Base-by-base conservation (phyloP, 1,284 basidiomycete species). In the Marasmius fiardii region DNA sequence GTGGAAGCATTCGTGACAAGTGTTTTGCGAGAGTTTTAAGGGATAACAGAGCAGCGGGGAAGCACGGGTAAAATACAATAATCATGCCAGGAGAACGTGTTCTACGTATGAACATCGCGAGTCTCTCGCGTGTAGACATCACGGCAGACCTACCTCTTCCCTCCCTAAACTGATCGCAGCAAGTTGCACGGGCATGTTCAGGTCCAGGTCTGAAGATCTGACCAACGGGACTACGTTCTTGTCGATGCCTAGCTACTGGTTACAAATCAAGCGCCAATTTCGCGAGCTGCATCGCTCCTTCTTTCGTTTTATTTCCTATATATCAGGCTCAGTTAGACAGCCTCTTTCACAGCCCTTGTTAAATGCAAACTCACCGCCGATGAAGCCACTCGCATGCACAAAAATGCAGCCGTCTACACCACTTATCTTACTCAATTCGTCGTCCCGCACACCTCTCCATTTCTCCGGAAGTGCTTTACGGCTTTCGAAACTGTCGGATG, bases 351-450 rank as follows among this genome's bases (percentile, higher is more conserved):
- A 44, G 14, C 39, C 23, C 14, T 21, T 12, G 11, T 14, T 6
- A 16, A 31, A n/a, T 11, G 6, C 28, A 39, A 20, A 73, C 86
- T 65, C 60, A 84, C 93, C 94, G 65, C 95, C 97, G 65, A 95
- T 98, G 69, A 99, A 99, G 2, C 96, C 96, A 57, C 88, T 90
- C 1, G 94, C 92, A 73, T 99, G 96, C 26, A 95, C 88, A 68
- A 99, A 99, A 55, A 98, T 85, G 53, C 94, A 84, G 1, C 88
- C 93, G 0, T 84, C 81, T 60, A 98, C 86, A 1, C 93, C 93
- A 11, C 85, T 86, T 12, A 85, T 72, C 61, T 86, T 74, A 48
- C 85, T 88, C 44, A 99, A 75, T 51, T 82, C 80, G 8, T 90
- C 87, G 68, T 99, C 97, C 44, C 97, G 80, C 39, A 96, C 72